phyloP scores from a whole-genome alignment of 2,329 filamentous ascomycete genomes.

The Trichophyton rubrum region DNA sequence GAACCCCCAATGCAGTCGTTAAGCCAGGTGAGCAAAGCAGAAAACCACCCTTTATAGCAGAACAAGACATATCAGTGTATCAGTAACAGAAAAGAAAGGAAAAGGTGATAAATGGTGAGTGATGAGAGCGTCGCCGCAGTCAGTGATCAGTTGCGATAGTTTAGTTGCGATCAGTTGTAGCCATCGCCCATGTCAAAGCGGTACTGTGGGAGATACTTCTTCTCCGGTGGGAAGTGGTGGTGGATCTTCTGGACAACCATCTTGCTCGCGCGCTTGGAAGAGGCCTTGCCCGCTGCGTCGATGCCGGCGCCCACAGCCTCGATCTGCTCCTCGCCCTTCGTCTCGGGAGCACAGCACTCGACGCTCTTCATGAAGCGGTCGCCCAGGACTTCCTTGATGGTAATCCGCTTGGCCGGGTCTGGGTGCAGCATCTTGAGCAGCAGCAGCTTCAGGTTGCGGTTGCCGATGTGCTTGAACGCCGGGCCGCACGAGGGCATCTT shows the following conservation, averaged over 20 bases:
- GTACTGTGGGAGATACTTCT: slow-evolving; percentile 19
- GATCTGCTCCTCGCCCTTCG: slow-evolving; percentile 32
- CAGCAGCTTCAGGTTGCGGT: slow-evolving; percentile 55
- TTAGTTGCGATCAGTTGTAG: slow-evolving; percentile 7
- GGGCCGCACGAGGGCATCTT: slow-evolving; percentile 54
- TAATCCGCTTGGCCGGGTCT: slow-evolving; percentile 56
- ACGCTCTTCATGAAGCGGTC: slow-evolving; percentile 62
- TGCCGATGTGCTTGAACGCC: slow-evolving; percentile 50
- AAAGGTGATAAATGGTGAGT: neutral
- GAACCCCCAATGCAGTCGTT: neutral
- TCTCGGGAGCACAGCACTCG: slow-evolving; percentile 65
- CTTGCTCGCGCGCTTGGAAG: slow-evolving; percentile 15
- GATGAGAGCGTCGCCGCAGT: too few species aligned
- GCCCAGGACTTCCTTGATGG: slow-evolving; percentile 54
- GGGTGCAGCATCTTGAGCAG: slow-evolving; percentile 75
- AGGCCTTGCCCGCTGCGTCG: slow-evolving; percentile 19
- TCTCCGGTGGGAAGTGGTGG: slow-evolving; percentile 23
- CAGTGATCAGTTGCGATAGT: too few species aligned
- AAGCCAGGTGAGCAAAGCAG: neutral
- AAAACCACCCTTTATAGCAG: neutral
- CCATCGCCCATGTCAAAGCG: slow-evolving; percentile 21
- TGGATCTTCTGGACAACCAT: slow-evolving; percentile 23
- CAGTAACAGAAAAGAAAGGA: neutral
- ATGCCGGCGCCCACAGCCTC: slow-evolving; percentile 43
- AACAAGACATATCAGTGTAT: neutral